Conservation (phyloP, 2,329 filamentous ascomycete species). For the Diaporthe velutina region DNA sequence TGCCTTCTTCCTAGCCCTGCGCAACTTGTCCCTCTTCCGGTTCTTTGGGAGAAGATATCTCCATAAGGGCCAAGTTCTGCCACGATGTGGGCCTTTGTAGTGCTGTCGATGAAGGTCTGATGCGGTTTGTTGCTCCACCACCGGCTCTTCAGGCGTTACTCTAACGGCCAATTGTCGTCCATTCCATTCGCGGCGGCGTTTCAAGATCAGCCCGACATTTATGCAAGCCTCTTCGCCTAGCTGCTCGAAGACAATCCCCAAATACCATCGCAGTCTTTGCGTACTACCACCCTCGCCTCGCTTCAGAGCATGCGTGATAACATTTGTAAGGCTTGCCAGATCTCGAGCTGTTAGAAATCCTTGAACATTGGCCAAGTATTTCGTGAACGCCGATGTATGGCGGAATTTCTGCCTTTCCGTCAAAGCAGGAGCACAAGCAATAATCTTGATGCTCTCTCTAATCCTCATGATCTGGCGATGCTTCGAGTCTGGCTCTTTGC, state of each 20-base stretch:
- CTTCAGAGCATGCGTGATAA: constrained; percentile 52
- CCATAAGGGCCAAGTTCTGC: constrained; percentile 20
- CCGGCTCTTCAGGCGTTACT: neutral
- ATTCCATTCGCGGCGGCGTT: constrained; percentile 44
- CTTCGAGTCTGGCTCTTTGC: neutral
- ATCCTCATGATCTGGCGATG: constrained; percentile 27
- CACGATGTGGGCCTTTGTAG: constrained; percentile 14
- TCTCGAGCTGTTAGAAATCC: constrained; percentile 46
- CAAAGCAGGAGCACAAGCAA: constrained; percentile 14
- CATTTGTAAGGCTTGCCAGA: constrained; percentile 36
- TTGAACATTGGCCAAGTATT: constrained; percentile 46
- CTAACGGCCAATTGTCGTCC: neutral
- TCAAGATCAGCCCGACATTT: constrained; percentile 42
- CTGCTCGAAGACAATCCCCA: constrained; percentile 48
- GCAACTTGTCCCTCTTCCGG: neutral
- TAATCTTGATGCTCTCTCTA: constrained; percentile 22
- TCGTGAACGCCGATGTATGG: constrained; percentile 49
- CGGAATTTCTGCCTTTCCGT: constrained; percentile 45
- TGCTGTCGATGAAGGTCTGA: neutral
- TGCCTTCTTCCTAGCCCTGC: constrained; percentile 8
- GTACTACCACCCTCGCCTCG: constrained; percentile 50
- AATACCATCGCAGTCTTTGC: constrained; percentile 52
- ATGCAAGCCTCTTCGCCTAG: constrained; percentile 43
- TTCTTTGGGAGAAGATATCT: constrained; percentile 12
- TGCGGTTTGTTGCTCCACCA: neutral